phyloP scores from a whole-genome alignment of 2,329 filamentous ascomycete species.

The Cladophialophora exuberans region DNA sequence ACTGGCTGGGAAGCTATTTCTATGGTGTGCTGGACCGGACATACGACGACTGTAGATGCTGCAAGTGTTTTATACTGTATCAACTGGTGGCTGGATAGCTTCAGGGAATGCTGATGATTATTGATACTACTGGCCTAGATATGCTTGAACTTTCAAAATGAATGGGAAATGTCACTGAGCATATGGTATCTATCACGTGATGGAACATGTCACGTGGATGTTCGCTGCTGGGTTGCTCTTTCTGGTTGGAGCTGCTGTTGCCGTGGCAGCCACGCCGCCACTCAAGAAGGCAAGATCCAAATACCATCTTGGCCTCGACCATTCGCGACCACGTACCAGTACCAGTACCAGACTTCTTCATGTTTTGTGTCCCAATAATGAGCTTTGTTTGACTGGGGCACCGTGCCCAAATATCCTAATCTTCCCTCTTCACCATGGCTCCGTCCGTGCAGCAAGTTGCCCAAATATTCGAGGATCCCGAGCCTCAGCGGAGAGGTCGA shows the following conservation, averaged over 20 bases:
- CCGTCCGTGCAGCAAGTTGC: constrained; percentile 29
- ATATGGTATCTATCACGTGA: too few relatives aligned
- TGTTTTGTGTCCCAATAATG: constrained; percentile 21
- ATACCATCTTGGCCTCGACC: neutral
- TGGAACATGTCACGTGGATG: too few relatives aligned
- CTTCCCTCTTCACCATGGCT: constrained; percentile 24
- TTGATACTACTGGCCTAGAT: too few relatives aligned
- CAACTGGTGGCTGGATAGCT: too few relatives aligned
- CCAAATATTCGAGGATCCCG: constrained; percentile 34
- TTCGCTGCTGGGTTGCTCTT: too few relatives aligned
- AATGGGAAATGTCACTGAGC: too few relatives aligned
- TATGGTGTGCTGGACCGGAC: too few relatives aligned
- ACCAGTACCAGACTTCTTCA: constrained; percentile 8
- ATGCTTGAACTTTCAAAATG: too few relatives aligned
- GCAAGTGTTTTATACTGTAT: neutral
- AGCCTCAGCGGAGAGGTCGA: constrained; percentile 24
- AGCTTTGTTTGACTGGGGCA: constrained; percentile 21
- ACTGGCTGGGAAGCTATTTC: neutral
- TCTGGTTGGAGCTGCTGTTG: constrained; percentile 6
- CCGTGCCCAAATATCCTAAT: constrained; percentile 26
- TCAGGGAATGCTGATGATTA: too few relatives aligned
- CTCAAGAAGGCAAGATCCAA: neutral
- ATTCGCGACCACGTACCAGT: too few relatives aligned
- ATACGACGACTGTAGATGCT: too few relatives aligned
- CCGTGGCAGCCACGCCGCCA: constrained; percentile 6